phyloP scores from a whole-genome alignment of 2,329 filamentous ascomycete species.

The Epichloe gansuensis region DNA sequence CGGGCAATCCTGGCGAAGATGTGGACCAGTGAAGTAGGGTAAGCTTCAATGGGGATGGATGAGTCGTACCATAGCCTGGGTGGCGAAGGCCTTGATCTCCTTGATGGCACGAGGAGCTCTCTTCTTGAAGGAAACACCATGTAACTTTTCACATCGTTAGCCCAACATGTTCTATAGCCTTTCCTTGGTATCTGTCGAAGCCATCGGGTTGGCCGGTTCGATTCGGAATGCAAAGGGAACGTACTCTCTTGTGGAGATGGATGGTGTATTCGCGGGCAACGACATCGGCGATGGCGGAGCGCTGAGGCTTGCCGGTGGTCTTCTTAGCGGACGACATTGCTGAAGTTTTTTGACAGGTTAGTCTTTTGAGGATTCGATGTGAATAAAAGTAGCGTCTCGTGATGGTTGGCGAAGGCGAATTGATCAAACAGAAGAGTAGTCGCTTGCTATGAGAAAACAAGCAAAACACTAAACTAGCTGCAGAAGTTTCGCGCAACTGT shows the following conservation, averaged over 20 bases:
- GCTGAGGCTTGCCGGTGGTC: constrained; percentile 36
- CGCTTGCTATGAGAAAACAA: not conserved
- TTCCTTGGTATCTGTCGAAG: constrained; percentile 3
- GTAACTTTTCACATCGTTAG: constrained; percentile 50
- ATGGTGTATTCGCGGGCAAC: constrained; percentile 99
- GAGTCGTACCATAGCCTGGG: constrained; percentile 81
- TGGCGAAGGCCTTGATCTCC: constrained; percentile 95
- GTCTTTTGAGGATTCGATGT: constrained; percentile 7
- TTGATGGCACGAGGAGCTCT: constrained; percentile 96
- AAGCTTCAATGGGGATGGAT: not conserved
- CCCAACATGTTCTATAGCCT: not conserved
- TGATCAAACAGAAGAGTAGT: not conserved
- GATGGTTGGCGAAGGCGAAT: not conserved
- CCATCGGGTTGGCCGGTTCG: constrained; percentile 1
- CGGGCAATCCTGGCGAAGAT: not conserved
- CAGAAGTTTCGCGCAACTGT: not conserved
- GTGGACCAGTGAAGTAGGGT: not conserved
- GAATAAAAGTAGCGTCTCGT: constrained; percentile 2
- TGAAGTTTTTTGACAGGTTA: constrained; percentile 16
- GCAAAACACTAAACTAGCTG: not conserved
- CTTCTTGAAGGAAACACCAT: constrained; percentile 99
- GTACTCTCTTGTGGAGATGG: constrained; percentile 90
- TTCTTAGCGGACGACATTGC: constrained; percentile 32
- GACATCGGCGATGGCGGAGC: constrained; percentile 97
- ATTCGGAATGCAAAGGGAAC: constrained; percentile 11